Percentiles rank a stretch among this genome's conserved stretches.
Evolutionary conservation across 2,329 filamentous ascomycete species (phyloP).

Genomic region (Westerdykella aurantiaca): DNA sequence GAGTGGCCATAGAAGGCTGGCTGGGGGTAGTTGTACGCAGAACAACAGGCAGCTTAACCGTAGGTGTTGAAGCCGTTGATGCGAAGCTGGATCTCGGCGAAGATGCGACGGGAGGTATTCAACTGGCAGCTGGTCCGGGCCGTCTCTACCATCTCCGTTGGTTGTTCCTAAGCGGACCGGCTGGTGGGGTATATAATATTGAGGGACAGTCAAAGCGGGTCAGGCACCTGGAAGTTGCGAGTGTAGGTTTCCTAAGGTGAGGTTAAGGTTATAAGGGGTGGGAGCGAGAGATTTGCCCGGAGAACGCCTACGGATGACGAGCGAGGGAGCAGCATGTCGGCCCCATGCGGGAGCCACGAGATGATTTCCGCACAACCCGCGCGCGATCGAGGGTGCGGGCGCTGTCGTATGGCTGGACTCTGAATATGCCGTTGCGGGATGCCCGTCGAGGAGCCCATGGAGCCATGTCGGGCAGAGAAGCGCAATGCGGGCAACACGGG

Average conservation of each 20-base stretch:
- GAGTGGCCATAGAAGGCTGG: constrained; percentile 33
- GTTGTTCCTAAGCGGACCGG: constrained; percentile 19
- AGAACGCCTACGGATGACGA: constrained; percentile 28
- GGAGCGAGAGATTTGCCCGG: constrained; percentile 23
- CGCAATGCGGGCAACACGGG: constrained; percentile 18
- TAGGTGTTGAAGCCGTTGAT: constrained; percentile 41
- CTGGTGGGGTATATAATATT: constrained; percentile 9
- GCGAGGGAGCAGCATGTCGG: constrained; percentile 30
- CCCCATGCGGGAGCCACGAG: constrained; percentile 22
- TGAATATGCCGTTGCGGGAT: constrained; percentile 33
- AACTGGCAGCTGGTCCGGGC: constrained; percentile 26
- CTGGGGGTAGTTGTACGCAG: constrained; percentile 7
- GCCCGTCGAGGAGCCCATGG: constrained; percentile 15
- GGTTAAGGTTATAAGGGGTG: constrained; percentile 29
- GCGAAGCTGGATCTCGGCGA: constrained; percentile 36
- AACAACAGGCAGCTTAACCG: constrained; percentile 24
- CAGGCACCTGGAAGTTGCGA: constrained; percentile 15
- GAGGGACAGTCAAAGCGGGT: constrained; percentile 19
- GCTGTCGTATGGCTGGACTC: constrained; percentile 36
- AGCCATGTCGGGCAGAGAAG: constrained; percentile 22
- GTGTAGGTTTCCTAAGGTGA: constrained; percentile 14
- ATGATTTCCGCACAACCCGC: constrained; percentile 29
- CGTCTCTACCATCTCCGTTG: constrained; percentile 35
- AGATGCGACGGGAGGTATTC: constrained; percentile 37
- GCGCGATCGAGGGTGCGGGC: constrained; percentile 21